phyloP scores from a whole-genome alignment of 1,139 yeast species.

The Geotrichum restrictum region DNA sequence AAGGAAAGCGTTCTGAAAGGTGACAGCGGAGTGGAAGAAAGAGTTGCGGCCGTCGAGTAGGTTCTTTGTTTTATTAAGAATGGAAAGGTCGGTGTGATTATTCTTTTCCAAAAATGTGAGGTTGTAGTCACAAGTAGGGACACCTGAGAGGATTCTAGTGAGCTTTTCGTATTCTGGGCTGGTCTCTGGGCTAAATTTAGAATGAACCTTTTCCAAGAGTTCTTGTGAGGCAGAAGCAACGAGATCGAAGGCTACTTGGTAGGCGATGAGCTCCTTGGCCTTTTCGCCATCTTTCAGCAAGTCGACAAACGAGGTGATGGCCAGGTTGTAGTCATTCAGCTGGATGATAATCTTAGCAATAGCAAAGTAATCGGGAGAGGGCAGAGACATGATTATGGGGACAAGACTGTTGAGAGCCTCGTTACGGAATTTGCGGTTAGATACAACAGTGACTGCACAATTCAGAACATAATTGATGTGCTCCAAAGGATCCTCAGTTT shows the following conservation, averaged over 20 bases:
- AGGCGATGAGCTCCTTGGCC: conserved; percentile 56
- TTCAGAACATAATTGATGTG: conserved; percentile 72
- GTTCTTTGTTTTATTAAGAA: conserved; percentile 76
- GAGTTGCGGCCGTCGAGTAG: conserved; percentile 88
- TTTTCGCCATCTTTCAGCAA: conserved; percentile 44
- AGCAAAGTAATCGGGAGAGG: conserved; percentile 69
- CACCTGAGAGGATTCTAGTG: conserved; percentile 75
- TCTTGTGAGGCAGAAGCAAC: conserved; percentile 94
- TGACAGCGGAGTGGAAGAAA: conserved; percentile 91
- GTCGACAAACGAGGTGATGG: conserved; percentile 62
- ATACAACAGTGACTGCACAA: conserved; percentile 65
- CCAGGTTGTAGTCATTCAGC: conserved; percentile 69
- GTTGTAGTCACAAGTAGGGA: conserved; percentile 91
- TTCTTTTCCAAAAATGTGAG: conserved; percentile 82
- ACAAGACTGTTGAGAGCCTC: conserved; percentile 63
- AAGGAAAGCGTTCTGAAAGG: conserved; percentile 90
- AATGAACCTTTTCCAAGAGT: conserved; percentile 59
- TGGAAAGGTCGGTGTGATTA: conserved; percentile 79
- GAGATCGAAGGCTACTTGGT: conserved; percentile 92
- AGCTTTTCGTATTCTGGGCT: conserved; percentile 44
- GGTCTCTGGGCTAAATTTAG: conserved; percentile 41
- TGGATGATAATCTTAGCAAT: conserved; percentile 84
- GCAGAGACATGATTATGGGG: conserved; percentile 53
- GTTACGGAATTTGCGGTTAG: conserved; percentile 62
- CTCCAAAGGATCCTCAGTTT: conserved; percentile 43